These are phyloP conservation scores for Trifolium dubium DNA, from an alignment of 306 rosid species.

Conservation along the genomic window DNA sequence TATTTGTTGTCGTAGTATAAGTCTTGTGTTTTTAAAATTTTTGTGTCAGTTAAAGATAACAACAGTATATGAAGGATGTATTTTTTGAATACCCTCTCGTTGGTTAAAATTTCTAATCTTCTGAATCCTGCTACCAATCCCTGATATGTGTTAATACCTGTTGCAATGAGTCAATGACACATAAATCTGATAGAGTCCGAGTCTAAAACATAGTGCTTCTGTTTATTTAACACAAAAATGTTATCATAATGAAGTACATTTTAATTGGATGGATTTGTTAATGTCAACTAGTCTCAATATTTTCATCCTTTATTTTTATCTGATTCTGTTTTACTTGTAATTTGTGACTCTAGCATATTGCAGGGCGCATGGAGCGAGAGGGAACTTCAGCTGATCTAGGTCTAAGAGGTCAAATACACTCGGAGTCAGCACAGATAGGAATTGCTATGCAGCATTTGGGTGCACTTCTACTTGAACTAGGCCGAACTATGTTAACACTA, in stretches of 20 bases:
- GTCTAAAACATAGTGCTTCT: conserved; percentile 20
- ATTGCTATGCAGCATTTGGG: conserved; percentile 92
- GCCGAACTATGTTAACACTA: conserved; percentile 90
- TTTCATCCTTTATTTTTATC: conserved; percentile 28
- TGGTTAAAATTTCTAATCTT: conserved; percentile 1
- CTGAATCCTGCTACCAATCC: not conserved
- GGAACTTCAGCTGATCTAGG: conserved; percentile 62
- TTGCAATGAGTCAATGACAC: not conserved
- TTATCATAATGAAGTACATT: conserved; percentile 25
- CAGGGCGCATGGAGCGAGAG: conserved; percentile 85
- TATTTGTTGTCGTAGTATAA: conserved; percentile 14
- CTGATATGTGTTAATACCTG: conserved; percentile 14
- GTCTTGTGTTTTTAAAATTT: not conserved
- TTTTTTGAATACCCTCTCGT: conserved; percentile 19
- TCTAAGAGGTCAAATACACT: conserved; percentile 75
- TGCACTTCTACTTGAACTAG: conserved; percentile 91
- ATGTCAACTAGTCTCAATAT: conserved; percentile 28
- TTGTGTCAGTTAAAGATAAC: conserved; percentile 13
- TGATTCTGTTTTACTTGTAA: conserved; percentile 50
- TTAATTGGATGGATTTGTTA: conserved; percentile 15
- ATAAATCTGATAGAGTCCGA: not conserved
- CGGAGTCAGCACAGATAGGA: conserved; percentile 77
- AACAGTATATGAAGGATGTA: conserved; percentile 21
- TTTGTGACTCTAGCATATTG: conserved; percentile 82
- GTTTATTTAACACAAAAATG: conserved; percentile 12